Base-by-base conservation (phyloP, 805 yeast species). In the Schwanniomyces occidentalis region DNA sequence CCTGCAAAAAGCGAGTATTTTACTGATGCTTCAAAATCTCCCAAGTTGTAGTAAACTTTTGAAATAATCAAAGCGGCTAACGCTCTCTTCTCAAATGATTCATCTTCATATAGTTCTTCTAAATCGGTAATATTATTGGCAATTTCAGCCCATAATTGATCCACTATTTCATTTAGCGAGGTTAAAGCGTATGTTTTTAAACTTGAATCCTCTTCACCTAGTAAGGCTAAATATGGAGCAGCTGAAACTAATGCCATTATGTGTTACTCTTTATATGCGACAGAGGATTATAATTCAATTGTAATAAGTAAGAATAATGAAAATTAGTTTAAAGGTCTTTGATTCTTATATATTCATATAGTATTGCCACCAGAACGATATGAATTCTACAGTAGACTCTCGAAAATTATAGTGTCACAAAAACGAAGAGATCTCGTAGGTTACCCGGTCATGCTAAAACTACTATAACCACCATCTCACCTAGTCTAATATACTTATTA, bases 91-190 rank as follows among this genome's bases (percentile, higher is more conserved):
- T 80, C 79, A 61, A 91, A 93, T 16, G 73, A 61, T 40, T 76
- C 73, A 58, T 91, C 95, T 63, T 93, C 98, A 52, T 82, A 89
- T 35, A 93, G 69, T 45, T 88, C 95, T 65, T 93, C 99, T 52
- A 93, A 85, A 36, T 85, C 89, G 18, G 86, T 71, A 42, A 93
- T 78, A 53, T 76, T 81, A 64, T 93, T 93, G 38, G 99, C 95
- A 38, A 93, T 85, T 68, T 93, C 98, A 3, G 99, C 88, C 99
- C 99, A 93, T 40, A 88, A 73, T 61, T 87, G 90, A 65, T 89
- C 95, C 33, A 88, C 96, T 32, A 85, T 76, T 17, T 68, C 75
- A 56, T 89, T 85, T 46, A 93, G 76, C 13, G 95, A 81, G 37
- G 82, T 69, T 54, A 93, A 74, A 13, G 98, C 99, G 56, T 87